Base-by-base conservation (phyloP, 2,329 filamentous ascomycete species). In the Ophiocordyceps camponoti-rufipedis region DNA sequence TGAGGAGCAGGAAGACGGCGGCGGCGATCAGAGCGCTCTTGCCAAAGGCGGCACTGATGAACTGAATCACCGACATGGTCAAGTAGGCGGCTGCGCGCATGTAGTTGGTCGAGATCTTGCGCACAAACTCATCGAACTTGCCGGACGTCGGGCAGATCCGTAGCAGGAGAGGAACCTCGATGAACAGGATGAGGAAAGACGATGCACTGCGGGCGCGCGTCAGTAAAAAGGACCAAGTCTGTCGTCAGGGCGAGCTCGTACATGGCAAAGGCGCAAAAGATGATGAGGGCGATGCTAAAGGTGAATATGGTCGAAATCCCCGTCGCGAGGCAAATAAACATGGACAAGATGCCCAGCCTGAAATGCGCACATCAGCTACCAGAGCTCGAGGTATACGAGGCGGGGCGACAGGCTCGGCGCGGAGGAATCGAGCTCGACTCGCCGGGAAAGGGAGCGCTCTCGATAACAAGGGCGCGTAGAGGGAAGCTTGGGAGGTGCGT, bases 141-240 rank as follows among this genome's bases (percentile, higher is more conserved):
- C 80, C 65, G 13, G 89, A 96, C 6, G 91, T 98, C 48, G 91
- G 91, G 70, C 91, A 98, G 68, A 98, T 95, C 65, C 91, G 85
- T 50, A 98, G 80, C 47, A 98, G 83, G 48, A 96, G 80, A 28
- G 91, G 91, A 16, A 98, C 81, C 64, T 98, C 85, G 58, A 89
- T 73, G 65, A 91, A 91, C 58, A 91, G 68, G 57, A 91, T 82
- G 54, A 88, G 56, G 55, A 87, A 77, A 13, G 78, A 73, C 44
- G 73, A 86, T 49, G 73, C 68, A 41, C 85, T 89, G 53, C 7
- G 35, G n/a, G 35, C n/a, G 10, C 7, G 5, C 7, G 35, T 39
- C 4, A 39, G 35, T 16, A 16, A 39, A 18, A 16, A 7, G 29
- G 4, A 3, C 12, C 2, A 31, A 12, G 29, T 31, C 29, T 5